These are phyloP conservation scores for Aspergillus tanneri DNA, from an alignment of 2,329 filamentous ascomycete species.

Conservation along the genomic window DNA sequence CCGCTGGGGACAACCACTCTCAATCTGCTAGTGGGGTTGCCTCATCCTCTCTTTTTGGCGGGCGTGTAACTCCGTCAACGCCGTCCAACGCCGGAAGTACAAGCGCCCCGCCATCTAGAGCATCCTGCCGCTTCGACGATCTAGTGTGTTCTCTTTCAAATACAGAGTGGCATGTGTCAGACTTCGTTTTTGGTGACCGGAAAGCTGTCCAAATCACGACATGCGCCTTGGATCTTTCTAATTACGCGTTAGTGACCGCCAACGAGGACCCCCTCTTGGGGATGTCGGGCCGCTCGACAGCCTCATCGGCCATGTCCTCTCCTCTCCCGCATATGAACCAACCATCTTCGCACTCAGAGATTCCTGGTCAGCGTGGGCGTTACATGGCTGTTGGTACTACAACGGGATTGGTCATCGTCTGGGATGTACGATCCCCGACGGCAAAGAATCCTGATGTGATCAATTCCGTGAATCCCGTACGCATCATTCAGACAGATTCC, in stretches of 20 bases:
- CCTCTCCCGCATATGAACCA: slow-evolving; percentile 52
- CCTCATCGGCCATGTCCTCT: slow-evolving; percentile 56
- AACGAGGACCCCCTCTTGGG: slow-evolving; percentile 74
- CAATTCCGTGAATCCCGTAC: slow-evolving; percentile 67
- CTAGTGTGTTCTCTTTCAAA: slow-evolving; percentile 38
- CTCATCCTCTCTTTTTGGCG: slow-evolving; percentile 53
- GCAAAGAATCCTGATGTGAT: slow-evolving; percentile 54
- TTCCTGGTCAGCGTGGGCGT: slow-evolving; percentile 81
- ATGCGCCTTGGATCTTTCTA: slow-evolving; percentile 71
- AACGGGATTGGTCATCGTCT: slow-evolving; percentile 72
- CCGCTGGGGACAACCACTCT: background rate
- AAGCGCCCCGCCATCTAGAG: slow-evolving; percentile 32
- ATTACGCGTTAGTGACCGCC: slow-evolving; percentile 66
- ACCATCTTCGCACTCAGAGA: slow-evolving; percentile 52
- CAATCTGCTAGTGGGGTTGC: slow-evolving; percentile 16
- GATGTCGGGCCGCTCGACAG: slow-evolving; percentile 54
- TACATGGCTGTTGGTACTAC: slow-evolving; percentile 79
- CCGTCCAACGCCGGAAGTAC: slow-evolving; percentile 55
- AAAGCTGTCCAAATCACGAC: slow-evolving; percentile 65
- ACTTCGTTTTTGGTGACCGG: slow-evolving; percentile 61
- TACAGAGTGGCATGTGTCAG: slow-evolving; percentile 67
- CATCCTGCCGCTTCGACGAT: slow-evolving; percentile 31
- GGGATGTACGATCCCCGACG: slow-evolving; percentile 73
- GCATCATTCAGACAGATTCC: slow-evolving; percentile 84
- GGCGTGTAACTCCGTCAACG: slow-evolving; percentile 28